Evolutionary conservation across 1,284 basidiomycete genomes (phyloP), one percentile per base, ranked within the genome.

Genomic region (Rhodotorula sp.): DNA sequence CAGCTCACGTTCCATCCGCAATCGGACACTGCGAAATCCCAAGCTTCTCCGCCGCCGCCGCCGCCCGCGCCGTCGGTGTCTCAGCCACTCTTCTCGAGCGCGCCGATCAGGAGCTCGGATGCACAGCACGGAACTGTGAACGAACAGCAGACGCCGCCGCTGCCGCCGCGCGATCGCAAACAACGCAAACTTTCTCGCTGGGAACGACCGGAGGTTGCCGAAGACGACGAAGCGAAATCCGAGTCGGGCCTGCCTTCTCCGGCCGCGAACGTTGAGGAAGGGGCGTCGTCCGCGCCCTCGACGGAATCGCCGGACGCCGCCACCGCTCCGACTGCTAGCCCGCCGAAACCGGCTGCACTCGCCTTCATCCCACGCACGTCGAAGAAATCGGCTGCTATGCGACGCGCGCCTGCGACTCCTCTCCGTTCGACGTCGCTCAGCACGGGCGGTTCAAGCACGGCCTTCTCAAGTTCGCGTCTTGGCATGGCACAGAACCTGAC

Each of bases 1-100:
- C 31, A 34, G 3, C 20, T 56, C 14, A 16, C 16, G 0, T 16
- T 56, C 8, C 26, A 29, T n/a, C 6, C 26, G 54, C 15, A 56
- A 7, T 2, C 14, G 29, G 26, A 12, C 1, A 3, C 26, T 1
- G 26, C 16, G 10, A 8, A 12, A 8, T n/a, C 5, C 26, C 3
- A 43, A 43, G 39, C 39, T 14, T 43, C 39, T 8, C 39, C 39
- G 39, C 12, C 39, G 10, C 12, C 39, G 39, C 39, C 39, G 39
- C 39, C 14, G 39, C 39, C 39, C 14, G 39, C 39, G 39, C 39
- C 39, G 39, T 14, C 39, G 39, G 12, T 43, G 39, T 43, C 39
- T 56, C 54, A 15, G 54, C 54, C 26, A 56, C n/a, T 23, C 23
- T 23, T n/a, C 15, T 52, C 51, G 5, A 52, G 39, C 39, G 39